Conservation (phyloP, 208 protist species). For the Trypanosoma grayi region DNA sequence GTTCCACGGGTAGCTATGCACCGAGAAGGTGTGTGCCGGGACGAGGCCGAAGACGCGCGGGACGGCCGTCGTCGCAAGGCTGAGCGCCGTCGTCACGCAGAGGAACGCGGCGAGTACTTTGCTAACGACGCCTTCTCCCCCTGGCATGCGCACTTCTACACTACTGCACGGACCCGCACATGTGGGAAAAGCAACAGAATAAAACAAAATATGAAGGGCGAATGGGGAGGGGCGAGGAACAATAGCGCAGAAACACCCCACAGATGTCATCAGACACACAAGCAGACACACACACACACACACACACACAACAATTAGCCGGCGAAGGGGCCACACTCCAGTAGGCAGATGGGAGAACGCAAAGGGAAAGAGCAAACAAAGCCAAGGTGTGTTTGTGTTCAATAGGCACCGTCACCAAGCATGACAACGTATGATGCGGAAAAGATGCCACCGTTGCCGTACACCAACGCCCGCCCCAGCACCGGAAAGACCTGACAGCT, state of each 20-base stretch:
- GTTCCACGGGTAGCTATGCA: conserved; percentile 32
- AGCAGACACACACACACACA: background rate
- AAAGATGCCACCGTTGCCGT: conserved; percentile 89
- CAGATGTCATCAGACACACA: background rate
- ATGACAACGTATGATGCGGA: conserved; percentile 75
- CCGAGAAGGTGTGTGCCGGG: conserved; percentile 30
- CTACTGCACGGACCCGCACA: background rate
- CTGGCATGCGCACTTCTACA: background rate
- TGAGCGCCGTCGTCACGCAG: conserved; percentile 15
- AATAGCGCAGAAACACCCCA: too few relatives aligned
- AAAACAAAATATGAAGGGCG: conserved; percentile 2
- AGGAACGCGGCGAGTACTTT: conserved; percentile 9
- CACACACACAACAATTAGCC: background rate
- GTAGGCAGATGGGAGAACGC: too few relatives aligned
- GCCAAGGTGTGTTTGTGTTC: too few relatives aligned
- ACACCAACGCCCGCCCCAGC: conserved; percentile 72
- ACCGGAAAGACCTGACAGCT: conserved; percentile 44
- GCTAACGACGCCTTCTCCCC: background rate
- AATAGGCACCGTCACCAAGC: conserved; percentile 40
- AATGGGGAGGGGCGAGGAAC: background rate
- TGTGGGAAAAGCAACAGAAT: conserved; percentile 1
- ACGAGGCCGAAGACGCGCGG: conserved; percentile 27
- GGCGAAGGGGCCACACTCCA: too few relatives aligned
- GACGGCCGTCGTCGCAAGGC: conserved; percentile 2
- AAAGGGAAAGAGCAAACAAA: too few relatives aligned